phyloP scores from a whole-genome alignment of 306 rosid species.

The Lathyrus tuberosus region DNA sequence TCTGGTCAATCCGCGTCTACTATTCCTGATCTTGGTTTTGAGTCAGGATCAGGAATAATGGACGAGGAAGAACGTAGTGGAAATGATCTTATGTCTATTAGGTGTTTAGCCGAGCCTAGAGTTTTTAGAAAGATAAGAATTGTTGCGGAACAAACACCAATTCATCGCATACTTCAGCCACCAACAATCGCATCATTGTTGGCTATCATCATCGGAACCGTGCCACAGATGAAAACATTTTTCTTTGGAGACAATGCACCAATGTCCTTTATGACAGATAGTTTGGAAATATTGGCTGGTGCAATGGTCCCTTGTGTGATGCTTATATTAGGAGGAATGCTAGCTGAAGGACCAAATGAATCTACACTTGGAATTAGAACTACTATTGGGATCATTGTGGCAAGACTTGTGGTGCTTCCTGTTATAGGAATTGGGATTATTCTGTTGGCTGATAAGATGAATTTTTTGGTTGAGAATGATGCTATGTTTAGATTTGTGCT shows the following conservation, averaged over 20 bases:
- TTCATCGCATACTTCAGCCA: conserved; percentile 80
- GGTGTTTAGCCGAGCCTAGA: conserved; percentile 84
- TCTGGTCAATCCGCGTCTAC: conserved; percentile 50
- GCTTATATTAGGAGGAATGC: conserved; percentile 89
- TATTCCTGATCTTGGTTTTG: conserved; percentile 36
- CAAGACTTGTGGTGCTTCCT: conserved; percentile 91
- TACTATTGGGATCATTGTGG: conserved; percentile 65
- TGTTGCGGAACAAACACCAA: conserved; percentile 83
- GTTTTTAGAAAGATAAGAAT: conserved; percentile 72
- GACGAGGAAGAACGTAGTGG: conserved; percentile 38
- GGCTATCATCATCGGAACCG: conserved; percentile 71
- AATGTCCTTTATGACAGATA: conserved; percentile 65
- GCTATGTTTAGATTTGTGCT: conserved; percentile 74
- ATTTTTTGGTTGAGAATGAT: conserved; percentile 60
- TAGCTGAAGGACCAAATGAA: conserved; percentile 90
- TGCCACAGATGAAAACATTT: conserved; percentile 69
- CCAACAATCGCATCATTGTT: conserved; percentile 83
- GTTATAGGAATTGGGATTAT: conserved; percentile 71
- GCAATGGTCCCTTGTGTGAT: conserved; percentile 87
- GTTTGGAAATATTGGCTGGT: conserved; percentile 67
- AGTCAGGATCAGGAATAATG: neutral
- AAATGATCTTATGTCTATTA: conserved; percentile 61
- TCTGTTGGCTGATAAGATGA: conserved; percentile 56
- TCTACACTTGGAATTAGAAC: conserved; percentile 76
- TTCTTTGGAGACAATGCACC: conserved; percentile 75